Conservation (phyloP, 805 yeast genomes). For the Saccharomycopsis sp. region DNA sequence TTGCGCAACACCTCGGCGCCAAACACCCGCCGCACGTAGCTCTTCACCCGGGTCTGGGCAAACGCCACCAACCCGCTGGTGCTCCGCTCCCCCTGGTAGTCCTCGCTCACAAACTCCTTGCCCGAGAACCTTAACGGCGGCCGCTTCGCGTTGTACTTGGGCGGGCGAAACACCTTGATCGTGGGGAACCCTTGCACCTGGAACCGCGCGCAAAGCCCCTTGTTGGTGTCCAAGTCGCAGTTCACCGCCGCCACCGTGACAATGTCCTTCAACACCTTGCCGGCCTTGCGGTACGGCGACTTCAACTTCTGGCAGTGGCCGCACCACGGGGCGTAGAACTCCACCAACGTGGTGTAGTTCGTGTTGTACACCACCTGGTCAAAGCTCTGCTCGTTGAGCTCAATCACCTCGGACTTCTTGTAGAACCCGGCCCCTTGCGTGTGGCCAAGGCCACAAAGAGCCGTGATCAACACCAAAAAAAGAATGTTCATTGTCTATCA, state of each 20-base stretch:
- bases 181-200: slow-evolving; percentile 79
- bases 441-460: too few relatives aligned
- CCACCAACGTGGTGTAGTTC: slow-evolving; percentile 73
- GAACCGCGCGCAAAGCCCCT: slow-evolving; percentile 57
- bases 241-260: slow-evolving; percentile 74
- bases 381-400: slow-evolving; percentile 49
- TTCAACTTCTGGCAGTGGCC: slow-evolving; percentile 78
- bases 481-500: too few relatives aligned
- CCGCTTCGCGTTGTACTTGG: slow-evolving; percentile 38
- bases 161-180: slow-evolving; percentile 72
- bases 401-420: slow-evolving; percentile 40
- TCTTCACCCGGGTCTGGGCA: slow-evolving; percentile 50
- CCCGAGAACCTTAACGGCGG: slow-evolving; percentile 18
- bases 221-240: slow-evolving; percentile 66
- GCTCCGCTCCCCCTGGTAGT: slow-evolving; percentile 53
- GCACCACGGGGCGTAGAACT: slow-evolving; percentile 98
- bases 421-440: too few relatives aligned
- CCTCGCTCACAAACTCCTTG: slow-evolving; percentile 41
- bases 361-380: slow-evolving; percentile 56
- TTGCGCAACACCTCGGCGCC: slow-evolving; percentile 28
- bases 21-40: slow-evolving; percentile 48
- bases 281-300: slow-evolving; percentile 56
- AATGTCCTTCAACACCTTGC: slow-evolving; percentile 44
- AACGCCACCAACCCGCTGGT: slow-evolving; percentile 46
- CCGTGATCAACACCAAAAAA: too few relatives aligned